Conservation (phyloP, 805 yeast species). For the Yarrowia alimentaria region DNA sequence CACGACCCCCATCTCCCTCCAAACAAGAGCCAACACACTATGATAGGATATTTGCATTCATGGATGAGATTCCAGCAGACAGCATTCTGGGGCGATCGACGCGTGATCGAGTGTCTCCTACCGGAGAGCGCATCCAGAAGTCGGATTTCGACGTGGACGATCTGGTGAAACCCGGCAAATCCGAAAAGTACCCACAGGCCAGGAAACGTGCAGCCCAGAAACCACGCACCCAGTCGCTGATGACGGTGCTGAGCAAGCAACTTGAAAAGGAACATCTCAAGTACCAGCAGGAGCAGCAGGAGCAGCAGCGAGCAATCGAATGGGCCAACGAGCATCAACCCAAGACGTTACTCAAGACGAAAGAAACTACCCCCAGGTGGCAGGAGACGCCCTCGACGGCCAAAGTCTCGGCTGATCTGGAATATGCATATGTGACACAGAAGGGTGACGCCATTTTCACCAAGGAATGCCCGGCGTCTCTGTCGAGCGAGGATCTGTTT, state of each 20-base stretch:
- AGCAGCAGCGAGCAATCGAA: conserved; percentile 15
- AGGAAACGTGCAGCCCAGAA: neutral
- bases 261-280: conserved; percentile 23
- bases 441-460: conserved; percentile 31
- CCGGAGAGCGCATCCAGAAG: conserved; percentile 15
- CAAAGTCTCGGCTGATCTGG: conserved; percentile 15
- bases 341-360: neutral
- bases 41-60: conserved; percentile 19
- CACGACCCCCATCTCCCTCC: no score
- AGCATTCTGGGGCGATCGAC: conserved; percentile 20
- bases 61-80: conserved; percentile 19
- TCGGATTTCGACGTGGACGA: conserved; percentile 23
- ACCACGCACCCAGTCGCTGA: conserved; percentile 9
- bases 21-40: neutral
- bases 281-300: conserved; percentile 3
- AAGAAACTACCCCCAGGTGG: conserved; percentile 5
- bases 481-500: conserved; percentile 33
- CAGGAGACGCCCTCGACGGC: conserved; percentile 11
- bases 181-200: neutral
- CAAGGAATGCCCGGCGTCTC: conserved; percentile 31
- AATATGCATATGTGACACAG: conserved; percentile 35
- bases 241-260: conserved; percentile 31
- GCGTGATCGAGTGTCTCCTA: conserved; percentile 8
- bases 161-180: neutral
- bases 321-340: conserved; percentile 6